Conservation (phyloP, 2,329 filamentous ascomycete genomes). For the Colletotrichum noveboracense region DNA sequence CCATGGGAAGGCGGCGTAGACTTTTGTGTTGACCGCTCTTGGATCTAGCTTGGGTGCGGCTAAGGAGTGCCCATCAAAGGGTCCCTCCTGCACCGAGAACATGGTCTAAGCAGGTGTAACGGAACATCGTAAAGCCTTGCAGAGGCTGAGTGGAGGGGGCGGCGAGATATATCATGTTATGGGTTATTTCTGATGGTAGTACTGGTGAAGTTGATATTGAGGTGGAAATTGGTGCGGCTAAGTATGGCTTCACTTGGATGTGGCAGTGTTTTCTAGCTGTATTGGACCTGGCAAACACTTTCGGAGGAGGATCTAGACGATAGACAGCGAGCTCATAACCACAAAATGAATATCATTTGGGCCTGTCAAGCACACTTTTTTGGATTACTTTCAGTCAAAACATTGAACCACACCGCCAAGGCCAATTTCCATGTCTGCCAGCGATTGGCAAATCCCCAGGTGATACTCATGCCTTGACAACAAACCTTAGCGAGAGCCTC, state of each 20-base stretch:
- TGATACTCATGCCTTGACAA: neutral
- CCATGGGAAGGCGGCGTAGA: neutral
- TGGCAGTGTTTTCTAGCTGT: neutral
- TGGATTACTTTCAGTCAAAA: neutral
- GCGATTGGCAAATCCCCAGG: neutral
- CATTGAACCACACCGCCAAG: neutral
- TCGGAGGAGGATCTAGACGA: neutral
- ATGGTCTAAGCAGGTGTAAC: neutral
- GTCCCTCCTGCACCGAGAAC: neutral
- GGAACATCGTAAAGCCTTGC: neutral
- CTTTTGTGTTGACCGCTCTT: neutral
- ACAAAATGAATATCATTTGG: neutral
- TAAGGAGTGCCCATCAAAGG: neutral
- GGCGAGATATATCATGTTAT: neutral
- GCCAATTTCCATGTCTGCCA: neutral
- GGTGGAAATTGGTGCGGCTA: neutral
- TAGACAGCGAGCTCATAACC: neutral
- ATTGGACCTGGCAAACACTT: neutral
- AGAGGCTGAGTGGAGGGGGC: neutral
- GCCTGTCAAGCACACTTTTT: neutral
- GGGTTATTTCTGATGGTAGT: neutral
- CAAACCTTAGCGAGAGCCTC: neutral
- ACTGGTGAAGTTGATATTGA: neutral
- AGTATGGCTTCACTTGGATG: neutral
- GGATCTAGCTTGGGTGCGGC: neutral